Evolutionary conservation across 768 basidiomycete species (phyloP), one percentile per base, ranked within the genome.

Genomic region (Agaricus bisporus): DNA sequence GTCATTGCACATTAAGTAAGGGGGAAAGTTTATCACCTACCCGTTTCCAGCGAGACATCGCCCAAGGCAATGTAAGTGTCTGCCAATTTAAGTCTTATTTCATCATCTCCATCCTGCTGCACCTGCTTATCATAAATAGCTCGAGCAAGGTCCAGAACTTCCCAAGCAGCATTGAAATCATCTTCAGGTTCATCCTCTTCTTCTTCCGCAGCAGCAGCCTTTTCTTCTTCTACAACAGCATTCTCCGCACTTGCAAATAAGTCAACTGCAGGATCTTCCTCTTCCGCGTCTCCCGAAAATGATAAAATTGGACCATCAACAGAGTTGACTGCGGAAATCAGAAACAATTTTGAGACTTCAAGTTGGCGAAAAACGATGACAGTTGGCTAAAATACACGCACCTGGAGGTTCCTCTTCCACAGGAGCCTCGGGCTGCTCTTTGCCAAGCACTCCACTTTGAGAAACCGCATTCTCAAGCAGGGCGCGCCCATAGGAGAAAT

Each of bases 161-260:
- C 91, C 94, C 95, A 99, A 11, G 97, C 93, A 22, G 91, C 92
- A 59, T 95, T 97, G 68, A 97, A 97, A 63, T 98, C 97, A 60
- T 99, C 97, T 62, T 97, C 95, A 0, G 91, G 91, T 61, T 90
- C 91, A 11, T 85, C 88, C 3, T 82, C 87, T 2, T 72, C 88
- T 8, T 77, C 84, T 1, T 72, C 82, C 6, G 78, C 43, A 44
- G 76, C 82, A 0, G 73, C 82, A 1, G 70, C 79, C 11, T 76
- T 78, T 7, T 77, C 78, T 0, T 73, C 78, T 5, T 70, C 77
- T 2, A 63, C 73, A 51, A 79, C 78, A 8, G 68, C 70, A 39
- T 72, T 68, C n/a, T 69, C 68, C 32, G 79, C 76, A 56, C 82
- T 75, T 1, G 72, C 84, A 58, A 89, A 80, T 36, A 89, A 69